Evolutionary conservation across 2,329 filamentous ascomycete species (phyloP), one percentile per base, ranked within the genome.

Genomic region (Cladophialophora exuberans): DNA sequence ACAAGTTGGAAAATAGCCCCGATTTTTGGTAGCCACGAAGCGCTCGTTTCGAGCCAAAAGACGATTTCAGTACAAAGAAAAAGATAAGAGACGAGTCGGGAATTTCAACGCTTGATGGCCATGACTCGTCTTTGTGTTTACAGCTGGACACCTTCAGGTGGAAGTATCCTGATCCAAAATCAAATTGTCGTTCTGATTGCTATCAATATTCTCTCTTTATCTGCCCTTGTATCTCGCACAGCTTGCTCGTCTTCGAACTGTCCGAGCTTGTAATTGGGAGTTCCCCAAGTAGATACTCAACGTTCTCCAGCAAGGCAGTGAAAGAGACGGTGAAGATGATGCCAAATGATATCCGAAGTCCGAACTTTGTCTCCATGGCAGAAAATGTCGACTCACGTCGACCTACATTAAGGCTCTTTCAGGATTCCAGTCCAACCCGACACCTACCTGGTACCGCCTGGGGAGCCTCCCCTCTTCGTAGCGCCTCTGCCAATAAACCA

Each of bases 341-440:
- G 4, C 42, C 42, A 4, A 45, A 22, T 5, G 42, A 45, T 22
- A 45, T 45, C 42, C 42, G 31, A 7, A 31, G 25, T 9, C 42
- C 42, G 42, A 45, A 23, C 20, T 45, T 45, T 31, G n/a, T 45
- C 42, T 20, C 42, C 42, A 20, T 30, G n/a, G n/a, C n/a, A n/a
- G n/a, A n/a, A n/a, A n/a, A n/a, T n/a, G n/a, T n/a, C n/a, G n/a
- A n/a, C n/a, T n/a, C n/a, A n/a, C n/a, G n/a, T n/a, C n/a, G n/a
- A n/a, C n/a, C n/a, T n/a, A n/a, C n/a, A n/a, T n/a, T 2, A n/a
- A 3, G 10, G 3, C n/a, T 31, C 3, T 9, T 31, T 31, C 30
- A 9, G 2, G 10, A 9, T 3, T 31, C n/a, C 30, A 10, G 2
- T 31, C 10, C 30, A 31, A 31, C 30, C 2, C 2, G 10, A 10